Conservation (phyloP, 83 land plant genomes). For the Picea engelmannii region DNA sequence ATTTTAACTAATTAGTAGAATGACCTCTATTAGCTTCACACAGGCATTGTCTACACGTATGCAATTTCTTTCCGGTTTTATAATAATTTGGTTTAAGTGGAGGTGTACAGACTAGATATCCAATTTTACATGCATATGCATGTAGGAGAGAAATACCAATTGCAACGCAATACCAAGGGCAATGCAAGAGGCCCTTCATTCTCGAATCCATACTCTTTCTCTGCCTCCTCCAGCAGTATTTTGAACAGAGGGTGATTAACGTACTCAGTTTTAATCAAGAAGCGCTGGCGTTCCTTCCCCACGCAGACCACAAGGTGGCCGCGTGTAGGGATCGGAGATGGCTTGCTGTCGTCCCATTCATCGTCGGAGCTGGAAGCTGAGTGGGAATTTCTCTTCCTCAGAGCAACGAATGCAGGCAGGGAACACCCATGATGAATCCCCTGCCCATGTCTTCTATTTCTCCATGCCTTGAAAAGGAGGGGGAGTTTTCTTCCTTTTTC, state of each 20-base stretch:
- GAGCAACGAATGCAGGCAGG: not conserved
- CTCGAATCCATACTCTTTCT: conserved; percentile 42
- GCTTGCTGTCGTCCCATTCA: not conserved
- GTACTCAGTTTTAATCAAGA: conserved; percentile 42
- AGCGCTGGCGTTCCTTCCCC: conserved; percentile 37
- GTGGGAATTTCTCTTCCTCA: not conserved
- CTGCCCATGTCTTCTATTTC: not conserved
- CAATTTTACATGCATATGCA: too few species aligned
- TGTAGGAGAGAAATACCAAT: too few species aligned
- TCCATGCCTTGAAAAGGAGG: not conserved
- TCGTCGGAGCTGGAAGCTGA: not conserved
- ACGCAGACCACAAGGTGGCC: conserved; percentile 58
- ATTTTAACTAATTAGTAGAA: too few species aligned
- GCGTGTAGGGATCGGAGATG: conserved; percentile 16
- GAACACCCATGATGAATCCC: not conserved
- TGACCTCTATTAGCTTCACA: too few species aligned
- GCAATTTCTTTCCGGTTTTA: too few species aligned
- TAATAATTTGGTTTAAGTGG: too few species aligned
- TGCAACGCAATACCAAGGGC: conserved; percentile 35
- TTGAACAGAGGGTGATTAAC: conserved; percentile 54
- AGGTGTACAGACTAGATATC: too few species aligned
- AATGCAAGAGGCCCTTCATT: conserved; percentile 39
- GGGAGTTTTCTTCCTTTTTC: not conserved
- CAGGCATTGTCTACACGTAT: too few species aligned
- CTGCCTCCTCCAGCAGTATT: conserved; percentile 49